A percentile compares a stretch with the other conserved stretches of the same genome.
These are phyloP conservation scores for Verticillium alfalfae DNA, from an alignment of 2,329 filamentous ascomycete species.

Conservation along the genomic window DNA sequence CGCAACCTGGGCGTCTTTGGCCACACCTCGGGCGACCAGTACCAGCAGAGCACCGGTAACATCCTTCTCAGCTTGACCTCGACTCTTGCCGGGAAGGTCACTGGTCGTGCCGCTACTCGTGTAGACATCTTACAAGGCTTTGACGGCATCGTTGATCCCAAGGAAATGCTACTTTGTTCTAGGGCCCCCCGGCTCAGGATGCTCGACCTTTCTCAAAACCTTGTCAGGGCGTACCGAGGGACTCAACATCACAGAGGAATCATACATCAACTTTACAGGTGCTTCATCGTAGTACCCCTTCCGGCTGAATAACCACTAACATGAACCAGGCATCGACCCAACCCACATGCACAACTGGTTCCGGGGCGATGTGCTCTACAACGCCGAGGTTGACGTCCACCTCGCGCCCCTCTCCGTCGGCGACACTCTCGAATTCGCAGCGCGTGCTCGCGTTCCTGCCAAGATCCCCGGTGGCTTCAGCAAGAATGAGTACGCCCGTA, in stretches of 20 bases:
- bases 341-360: slow-evolving; percentile 19
- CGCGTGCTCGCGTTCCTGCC: slow-evolving; percentile 44
- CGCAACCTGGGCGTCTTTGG: slow-evolving; percentile 18
- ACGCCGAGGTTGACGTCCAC: slow-evolving; percentile 59
- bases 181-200: slow-evolving; percentile 52
- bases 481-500: slow-evolving; percentile 33
- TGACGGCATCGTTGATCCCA: slow-evolving; percentile 26
- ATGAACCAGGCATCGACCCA: slow-evolving; percentile 5
- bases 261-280: slow-evolving; percentile 16
- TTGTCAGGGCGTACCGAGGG: slow-evolving; percentile 13
- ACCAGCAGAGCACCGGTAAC: slow-evolving; percentile 17
- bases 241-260: slow-evolving; percentile 13
- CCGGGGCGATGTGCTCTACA: slow-evolving; percentile 61
- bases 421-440: slow-evolving; percentile 56
- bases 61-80: slow-evolving; percentile 12
- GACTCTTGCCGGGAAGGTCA: slow-evolving; percentile 1
- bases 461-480: slow-evolving; percentile 38
- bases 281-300: neutral
- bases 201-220: slow-evolving; percentile 64
- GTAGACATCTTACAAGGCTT: slow-evolving; percentile 20
- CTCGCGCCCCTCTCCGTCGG: slow-evolving; percentile 55
- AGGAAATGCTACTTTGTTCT: slow-evolving; percentile 56
- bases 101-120: neutral
- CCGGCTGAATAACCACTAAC: neutral
- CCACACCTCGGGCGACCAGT: slow-evolving; percentile 15